Evolutionary conservation across 345 rosid species (phyloP).

Genomic region (Carallia brachiata): DNA sequence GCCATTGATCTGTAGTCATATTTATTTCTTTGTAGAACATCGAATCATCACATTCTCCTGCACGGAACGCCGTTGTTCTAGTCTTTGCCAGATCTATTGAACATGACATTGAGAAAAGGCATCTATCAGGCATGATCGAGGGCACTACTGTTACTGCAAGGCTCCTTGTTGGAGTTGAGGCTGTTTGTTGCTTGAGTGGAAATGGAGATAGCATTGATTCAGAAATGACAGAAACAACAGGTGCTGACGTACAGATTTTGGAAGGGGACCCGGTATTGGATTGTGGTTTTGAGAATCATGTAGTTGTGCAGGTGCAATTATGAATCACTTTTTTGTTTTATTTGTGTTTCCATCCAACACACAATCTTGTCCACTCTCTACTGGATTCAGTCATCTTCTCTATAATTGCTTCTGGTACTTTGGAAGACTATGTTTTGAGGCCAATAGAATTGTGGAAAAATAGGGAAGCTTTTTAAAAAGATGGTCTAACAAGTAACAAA

Average conservation of each 20-base stretch:
- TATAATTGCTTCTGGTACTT: too few relatives aligned
- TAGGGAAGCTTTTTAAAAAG: too few relatives aligned
- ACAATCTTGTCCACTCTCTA: too few relatives aligned
- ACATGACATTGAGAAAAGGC: constrained; percentile 40
- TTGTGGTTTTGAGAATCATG: constrained; percentile 38
- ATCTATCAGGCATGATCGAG: constrained; percentile 23
- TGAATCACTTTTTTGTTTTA: background rate
- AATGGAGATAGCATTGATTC: constrained; percentile 26
- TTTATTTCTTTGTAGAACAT: constrained; percentile 35
- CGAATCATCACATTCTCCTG: constrained; percentile 50
- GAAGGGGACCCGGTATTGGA: constrained; percentile 28
- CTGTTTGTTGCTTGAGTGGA: constrained; percentile 27
- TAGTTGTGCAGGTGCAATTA: constrained; percentile 49
- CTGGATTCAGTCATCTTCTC: too few relatives aligned
- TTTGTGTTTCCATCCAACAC: background rate
- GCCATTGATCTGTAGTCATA: constrained; percentile 11
- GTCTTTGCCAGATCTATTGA: constrained; percentile 63
- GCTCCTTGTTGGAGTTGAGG: constrained; percentile 44
- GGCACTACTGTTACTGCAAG: constrained; percentile 45
- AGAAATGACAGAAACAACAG: constrained; percentile 32
- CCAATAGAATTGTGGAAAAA: too few relatives aligned
- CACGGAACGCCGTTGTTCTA: constrained; percentile 51
- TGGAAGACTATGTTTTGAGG: too few relatives aligned
- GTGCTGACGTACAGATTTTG: constrained; percentile 42
- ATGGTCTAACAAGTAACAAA: too few relatives aligned